phyloP scores from a whole-genome alignment of 306 rosid genomes.

The Dryas octopetala region DNA sequence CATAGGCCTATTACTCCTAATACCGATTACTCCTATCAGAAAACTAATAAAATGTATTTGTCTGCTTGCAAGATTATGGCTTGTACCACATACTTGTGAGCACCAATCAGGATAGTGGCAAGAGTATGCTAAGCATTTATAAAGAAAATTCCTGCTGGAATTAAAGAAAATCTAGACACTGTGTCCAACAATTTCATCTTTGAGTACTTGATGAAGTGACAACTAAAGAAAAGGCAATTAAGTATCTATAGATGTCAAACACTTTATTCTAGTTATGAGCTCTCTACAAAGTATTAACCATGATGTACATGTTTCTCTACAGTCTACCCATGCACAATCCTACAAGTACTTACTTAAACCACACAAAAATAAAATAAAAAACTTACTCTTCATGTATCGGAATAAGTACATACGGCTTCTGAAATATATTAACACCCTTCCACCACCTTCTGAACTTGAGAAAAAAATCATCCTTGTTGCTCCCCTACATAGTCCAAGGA shows the following conservation, averaged over 20 bases:
- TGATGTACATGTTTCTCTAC: not conserved
- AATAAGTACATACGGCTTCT: constrained; percentile 85
- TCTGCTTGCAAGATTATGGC: not conserved
- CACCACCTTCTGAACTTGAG: constrained; percentile 95
- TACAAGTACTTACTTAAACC: not conserved
- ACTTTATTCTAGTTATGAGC: not conserved
- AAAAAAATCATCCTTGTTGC: constrained; percentile 51
- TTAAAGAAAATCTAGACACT: not conserved
- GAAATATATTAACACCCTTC: constrained; percentile 89
- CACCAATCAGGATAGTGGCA: not conserved
- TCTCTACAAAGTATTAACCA: not conserved
- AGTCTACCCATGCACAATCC: not conserved
- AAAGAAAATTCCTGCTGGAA: not conserved
- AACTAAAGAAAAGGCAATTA: not conserved
- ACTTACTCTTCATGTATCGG: constrained; percentile 88
- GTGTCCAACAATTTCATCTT: not conserved
- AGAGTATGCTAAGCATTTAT: not conserved
- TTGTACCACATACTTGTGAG: constrained; percentile 4
- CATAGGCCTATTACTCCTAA: not conserved
- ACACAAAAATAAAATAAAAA: not conserved
- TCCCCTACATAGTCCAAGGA: constrained; percentile 49
- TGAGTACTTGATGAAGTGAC: not conserved
- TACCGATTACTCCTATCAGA: not conserved
- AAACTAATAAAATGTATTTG: not conserved
- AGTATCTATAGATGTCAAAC: not conserved